Conservation (phyloP, 768 basidiomycete genomes). For the Boletus fagicola region DNA sequence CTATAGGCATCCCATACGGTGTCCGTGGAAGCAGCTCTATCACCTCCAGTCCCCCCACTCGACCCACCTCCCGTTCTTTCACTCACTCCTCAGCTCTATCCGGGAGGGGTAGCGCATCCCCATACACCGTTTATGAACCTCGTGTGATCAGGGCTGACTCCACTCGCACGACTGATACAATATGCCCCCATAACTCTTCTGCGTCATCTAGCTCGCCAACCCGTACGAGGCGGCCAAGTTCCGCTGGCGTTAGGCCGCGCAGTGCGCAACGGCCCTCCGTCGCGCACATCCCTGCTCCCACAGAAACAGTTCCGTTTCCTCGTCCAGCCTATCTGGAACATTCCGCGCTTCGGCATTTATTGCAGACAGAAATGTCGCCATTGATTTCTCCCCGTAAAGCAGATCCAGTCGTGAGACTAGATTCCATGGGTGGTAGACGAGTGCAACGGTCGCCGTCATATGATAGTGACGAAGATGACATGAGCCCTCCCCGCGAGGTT, state of each 20-base stretch:
- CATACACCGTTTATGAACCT: conserved; percentile 51
- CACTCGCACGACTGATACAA: conserved; percentile 40
- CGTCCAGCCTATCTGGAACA: conserved; percentile 76
- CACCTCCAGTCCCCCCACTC: conserved; percentile 37
- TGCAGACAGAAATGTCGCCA: conserved; percentile 52
- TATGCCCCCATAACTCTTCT: conserved; percentile 40
- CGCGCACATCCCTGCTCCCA: conserved; percentile 30
- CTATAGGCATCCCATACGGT: conserved; percentile 41
- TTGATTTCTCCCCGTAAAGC: conserved; percentile 39
- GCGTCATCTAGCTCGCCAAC: conserved; percentile 42
- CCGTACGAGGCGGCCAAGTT: conserved; percentile 48
- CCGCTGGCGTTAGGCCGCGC: conserved; percentile 29
- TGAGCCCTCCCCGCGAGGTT: conserved; percentile 48
- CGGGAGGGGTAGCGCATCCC: conserved; percentile 31
- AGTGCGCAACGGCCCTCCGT: conserved; percentile 27
- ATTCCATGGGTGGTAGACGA: conserved; percentile 20
- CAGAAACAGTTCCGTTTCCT: conserved; percentile 45
- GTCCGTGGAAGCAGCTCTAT: conserved; percentile 35
- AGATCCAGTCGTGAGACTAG: conserved; percentile 30
- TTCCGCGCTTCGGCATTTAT: conserved; percentile 67
- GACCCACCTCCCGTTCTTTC: conserved; percentile 46
- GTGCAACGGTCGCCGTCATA: conserved; percentile 40
- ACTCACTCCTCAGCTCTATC: conserved; percentile 35
- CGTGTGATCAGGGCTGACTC: conserved; percentile 63
- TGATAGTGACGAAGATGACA: conserved; percentile 71